Evolutionary conservation across 805 yeast species (phyloP).

Genomic region (Scheffersomyces coipomensis): DNA sequence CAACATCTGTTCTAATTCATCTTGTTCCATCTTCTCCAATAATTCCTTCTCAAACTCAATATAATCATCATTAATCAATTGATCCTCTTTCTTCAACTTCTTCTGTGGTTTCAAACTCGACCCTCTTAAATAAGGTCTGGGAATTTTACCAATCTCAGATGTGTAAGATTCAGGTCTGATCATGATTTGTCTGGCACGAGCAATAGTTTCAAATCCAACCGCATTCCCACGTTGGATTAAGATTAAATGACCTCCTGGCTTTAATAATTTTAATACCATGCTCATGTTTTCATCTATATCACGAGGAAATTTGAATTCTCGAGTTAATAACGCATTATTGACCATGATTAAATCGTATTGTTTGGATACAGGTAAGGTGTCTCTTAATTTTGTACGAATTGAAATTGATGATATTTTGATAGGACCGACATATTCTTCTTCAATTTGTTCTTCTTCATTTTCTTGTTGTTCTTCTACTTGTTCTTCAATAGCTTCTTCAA

Average conservation of each 20-base stretch:
- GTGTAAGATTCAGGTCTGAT: slow-evolving; percentile 76
- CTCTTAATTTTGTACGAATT: slow-evolving; percentile 54
- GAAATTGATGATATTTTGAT: slow-evolving; percentile 58
- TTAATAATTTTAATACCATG: slow-evolving; percentile 55
- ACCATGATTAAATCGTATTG: slow-evolving; percentile 82
- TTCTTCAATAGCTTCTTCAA: slow-evolving; percentile 14
- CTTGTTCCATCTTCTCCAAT: slow-evolving; percentile 20
- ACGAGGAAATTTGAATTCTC: slow-evolving; percentile 60
- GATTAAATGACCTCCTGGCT: slow-evolving; percentile 78
- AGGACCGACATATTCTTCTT: slow-evolving; percentile 33
- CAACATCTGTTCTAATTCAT: slow-evolving; percentile 13
- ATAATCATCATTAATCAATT: slow-evolving; percentile 34
- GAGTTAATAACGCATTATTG: slow-evolving; percentile 69
- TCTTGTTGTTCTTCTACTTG: slow-evolving; percentile 5
- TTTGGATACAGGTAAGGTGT: slow-evolving; percentile 48
- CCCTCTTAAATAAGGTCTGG: slow-evolving; percentile 65
- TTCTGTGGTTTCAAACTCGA: slow-evolving; percentile 40
- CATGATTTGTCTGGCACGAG: slow-evolving; percentile 86
- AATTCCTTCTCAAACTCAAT: slow-evolving; percentile 29
- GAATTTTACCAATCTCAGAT: slow-evolving; percentile 58
- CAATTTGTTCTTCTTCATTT: slow-evolving; percentile 5
- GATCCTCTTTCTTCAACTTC: slow-evolving; percentile 31
- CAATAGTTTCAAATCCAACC: slow-evolving; percentile 81
- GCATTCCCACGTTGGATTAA: slow-evolving; percentile 89
- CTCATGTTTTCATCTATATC: slow-evolving; percentile 71